These are phyloP conservation scores for Ogataea henricii DNA, from an alignment of 805 yeast species.

Conservation along the genomic window DNA sequence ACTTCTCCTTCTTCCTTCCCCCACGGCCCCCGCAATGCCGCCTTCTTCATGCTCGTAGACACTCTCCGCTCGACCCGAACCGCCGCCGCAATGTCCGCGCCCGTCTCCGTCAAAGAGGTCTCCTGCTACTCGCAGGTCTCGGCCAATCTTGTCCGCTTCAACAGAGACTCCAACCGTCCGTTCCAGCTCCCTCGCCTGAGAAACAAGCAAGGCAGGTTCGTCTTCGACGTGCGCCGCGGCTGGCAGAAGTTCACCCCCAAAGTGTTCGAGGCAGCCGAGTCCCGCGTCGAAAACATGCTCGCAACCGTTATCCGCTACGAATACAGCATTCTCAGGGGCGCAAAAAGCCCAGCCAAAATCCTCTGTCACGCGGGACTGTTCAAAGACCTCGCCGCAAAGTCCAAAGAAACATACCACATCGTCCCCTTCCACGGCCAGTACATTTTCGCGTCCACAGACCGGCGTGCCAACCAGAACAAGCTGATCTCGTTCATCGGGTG, in stretches of 20 bases:
- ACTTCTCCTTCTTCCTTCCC: background rate
- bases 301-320: conserved; percentile 8
- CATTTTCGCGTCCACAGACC: conserved; percentile 10
- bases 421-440: conserved; percentile 13
- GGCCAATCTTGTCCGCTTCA: conserved; percentile 2
- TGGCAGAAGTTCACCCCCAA: conserved; percentile 1
- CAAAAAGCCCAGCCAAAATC: background rate
- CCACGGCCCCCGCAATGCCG: background rate
- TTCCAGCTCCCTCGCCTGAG: background rate
- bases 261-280: conserved; percentile 2
- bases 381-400: conserved; percentile 5
- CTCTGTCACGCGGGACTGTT: conserved; percentile 13
- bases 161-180: conserved; percentile 3
- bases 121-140: conserved; percentile 10
- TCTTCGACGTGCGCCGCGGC: conserved; percentile 3
- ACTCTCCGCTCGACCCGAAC: too few species aligned
- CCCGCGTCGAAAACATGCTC: conserved; percentile 6
- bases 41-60: too few species aligned
- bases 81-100: background rate
- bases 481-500: conserved; percentile 9
- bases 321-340: background rate
- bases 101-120: background rate
- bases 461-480: conserved; percentile 4
- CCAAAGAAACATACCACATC: conserved; percentile 6
- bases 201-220: background rate